Conservation (phyloP, 1,284 basidiomycete genomes). For the Phaffia rhodozyma region DNA sequence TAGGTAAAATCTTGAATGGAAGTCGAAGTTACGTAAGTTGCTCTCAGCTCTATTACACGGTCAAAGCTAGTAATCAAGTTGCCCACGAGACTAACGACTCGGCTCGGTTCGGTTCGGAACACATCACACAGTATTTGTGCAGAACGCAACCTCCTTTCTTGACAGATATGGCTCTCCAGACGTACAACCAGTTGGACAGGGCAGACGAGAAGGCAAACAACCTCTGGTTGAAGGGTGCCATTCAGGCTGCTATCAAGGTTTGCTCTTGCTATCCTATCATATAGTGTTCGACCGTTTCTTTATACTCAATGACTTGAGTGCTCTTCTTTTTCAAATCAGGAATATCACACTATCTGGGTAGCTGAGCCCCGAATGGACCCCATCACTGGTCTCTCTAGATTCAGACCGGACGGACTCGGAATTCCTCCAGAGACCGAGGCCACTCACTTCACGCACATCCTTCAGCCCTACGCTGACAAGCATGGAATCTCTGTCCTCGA, state of each 20-base stretch:
- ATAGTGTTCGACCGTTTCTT: neutral
- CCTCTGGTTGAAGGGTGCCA: conserved; percentile 83
- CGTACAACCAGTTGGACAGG: conserved; percentile 88
- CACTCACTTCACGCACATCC: conserved; percentile 91
- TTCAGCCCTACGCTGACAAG: conserved; percentile 87
- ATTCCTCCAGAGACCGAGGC: conserved; percentile 98
- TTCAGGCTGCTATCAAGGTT: conserved; percentile 83
- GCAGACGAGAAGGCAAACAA: conserved; percentile 71
- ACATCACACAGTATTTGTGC: conserved; percentile 66
- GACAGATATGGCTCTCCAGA: conserved; percentile 95
- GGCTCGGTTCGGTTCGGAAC: conserved; percentile 3
- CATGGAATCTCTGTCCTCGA: conserved; percentile 91
- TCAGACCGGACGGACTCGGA: conserved; percentile 84
- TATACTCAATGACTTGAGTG: neutral
- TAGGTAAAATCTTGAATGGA: conserved; percentile 34
- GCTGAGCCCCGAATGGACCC: conserved; percentile 83
- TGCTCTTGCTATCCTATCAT: neutral
- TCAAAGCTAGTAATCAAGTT: neutral
- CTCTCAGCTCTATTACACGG: too few species aligned
- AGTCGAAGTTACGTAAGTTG: conserved; percentile 31
- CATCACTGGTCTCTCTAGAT: conserved; percentile 85
- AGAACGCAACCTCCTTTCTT: conserved; percentile 96
- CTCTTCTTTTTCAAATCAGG: conserved; percentile 28
- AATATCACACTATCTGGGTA: conserved; percentile 97
- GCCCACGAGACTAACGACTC: neutral